Percentiles rank a stretch among this genome's conserved stretches.
Conservation (phyloP, 1,284 basidiomycete genomes). For the Malassezia slooffiae region DNA sequence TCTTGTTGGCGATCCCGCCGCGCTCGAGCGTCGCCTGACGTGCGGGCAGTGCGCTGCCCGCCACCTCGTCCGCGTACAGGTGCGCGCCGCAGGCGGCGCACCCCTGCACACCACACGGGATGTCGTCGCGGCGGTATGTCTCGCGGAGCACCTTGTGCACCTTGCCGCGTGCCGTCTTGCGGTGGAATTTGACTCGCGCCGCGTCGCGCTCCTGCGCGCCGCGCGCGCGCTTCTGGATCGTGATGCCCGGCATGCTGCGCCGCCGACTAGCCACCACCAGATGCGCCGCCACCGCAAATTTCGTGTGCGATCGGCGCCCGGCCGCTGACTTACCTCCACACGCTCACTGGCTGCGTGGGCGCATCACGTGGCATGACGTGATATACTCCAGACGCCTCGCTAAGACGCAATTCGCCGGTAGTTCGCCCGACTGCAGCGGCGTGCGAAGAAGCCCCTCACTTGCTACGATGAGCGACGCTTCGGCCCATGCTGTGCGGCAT, state of each 20-base stretch:
- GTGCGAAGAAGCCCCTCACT: background rate
- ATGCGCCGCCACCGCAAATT: no score
- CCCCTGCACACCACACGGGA: constrained; percentile 71
- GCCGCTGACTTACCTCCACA: no score
- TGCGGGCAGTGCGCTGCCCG: constrained; percentile 54
- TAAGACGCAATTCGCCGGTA: constrained; percentile 1
- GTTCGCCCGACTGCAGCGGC: background rate
- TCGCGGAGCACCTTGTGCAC: constrained; percentile 93
- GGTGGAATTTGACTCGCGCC: constrained; percentile 35
- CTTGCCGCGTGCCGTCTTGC: constrained; percentile 82
- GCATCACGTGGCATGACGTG: constrained; percentile 13
- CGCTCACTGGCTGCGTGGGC: no score
- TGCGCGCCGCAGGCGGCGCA: constrained; percentile 52
- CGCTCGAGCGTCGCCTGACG: constrained; percentile 43
- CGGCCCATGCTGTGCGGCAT: constrained; percentile 11
- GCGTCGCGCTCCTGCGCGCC: constrained; percentile 23
- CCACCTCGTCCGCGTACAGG: constrained; percentile 14
- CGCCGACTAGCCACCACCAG: no score
- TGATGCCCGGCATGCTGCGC: constrained; percentile 28
- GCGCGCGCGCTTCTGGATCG: constrained; percentile 39
- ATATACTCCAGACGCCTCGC: no score
- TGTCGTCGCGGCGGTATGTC: constrained; percentile 83
- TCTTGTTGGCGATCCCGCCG: constrained; percentile 21
- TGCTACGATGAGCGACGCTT: constrained; percentile 10
- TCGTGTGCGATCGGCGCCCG: no score